Percentiles rank a stretch among this genome's conserved stretches.
Conservation (phyloP, 768 basidiomycete species). For the Xerocomellus amylosporus region DNA sequence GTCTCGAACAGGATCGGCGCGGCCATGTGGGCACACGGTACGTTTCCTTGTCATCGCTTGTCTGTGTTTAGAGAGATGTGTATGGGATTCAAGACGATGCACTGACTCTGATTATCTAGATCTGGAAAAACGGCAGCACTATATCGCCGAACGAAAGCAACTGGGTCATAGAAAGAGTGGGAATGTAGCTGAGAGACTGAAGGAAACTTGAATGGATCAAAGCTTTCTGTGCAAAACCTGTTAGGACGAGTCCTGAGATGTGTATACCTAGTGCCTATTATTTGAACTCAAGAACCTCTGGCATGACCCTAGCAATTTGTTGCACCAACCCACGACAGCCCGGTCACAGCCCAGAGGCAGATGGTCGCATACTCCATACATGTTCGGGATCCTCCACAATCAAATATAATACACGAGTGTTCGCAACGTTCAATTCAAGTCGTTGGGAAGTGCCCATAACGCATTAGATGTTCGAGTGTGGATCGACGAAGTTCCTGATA, state of each 20-base stretch:
- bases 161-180: background rate
- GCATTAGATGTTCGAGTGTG: no score
- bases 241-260: background rate
- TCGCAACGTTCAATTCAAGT: no score
- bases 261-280: background rate
- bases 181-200: background rate
- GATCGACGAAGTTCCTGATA: no score
- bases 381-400: no score
- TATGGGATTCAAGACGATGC: no score
- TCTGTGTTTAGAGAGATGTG: background rate
- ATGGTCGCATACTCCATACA: no score
- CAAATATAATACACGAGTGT: no score
- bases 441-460: no score
- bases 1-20: slow-evolving; percentile 88
- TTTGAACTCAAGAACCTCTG: no score
- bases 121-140: slow-evolving; percentile 58
- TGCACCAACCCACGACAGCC: no score
- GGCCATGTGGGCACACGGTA: slow-evolving; percentile 92
- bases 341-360: no score
- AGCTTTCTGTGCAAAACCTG: background rate
- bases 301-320: no score
- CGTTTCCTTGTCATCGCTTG: slow-evolving; percentile 5
- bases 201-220: background rate
- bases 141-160: slow-evolving; percentile 35
- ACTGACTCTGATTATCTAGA: slow-evolving; percentile 36